These are phyloP conservation scores for Erysimum pusillum DNA, from an alignment of 441 rosid species.

Conservation along the genomic window DNA sequence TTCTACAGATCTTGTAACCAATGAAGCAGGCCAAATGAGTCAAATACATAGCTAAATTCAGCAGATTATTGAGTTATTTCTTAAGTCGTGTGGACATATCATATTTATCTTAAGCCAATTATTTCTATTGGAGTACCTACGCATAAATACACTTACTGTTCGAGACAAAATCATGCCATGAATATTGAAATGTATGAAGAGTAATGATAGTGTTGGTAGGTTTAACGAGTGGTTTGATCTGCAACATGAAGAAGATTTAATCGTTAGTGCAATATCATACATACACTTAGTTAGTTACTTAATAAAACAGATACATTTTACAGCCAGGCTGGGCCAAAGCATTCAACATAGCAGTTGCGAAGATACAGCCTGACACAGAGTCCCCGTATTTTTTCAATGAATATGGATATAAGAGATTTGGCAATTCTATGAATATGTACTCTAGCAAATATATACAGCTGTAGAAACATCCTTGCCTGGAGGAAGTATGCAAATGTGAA, in stretches of 20 bases:
- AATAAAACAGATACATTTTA: slow-evolving; percentile 2
- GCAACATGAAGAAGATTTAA: slow-evolving; percentile 48
- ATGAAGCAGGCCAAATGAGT: slow-evolving; percentile 21
- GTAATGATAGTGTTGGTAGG: slow-evolving; percentile 72
- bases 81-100: not conserved
- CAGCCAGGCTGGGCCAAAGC: not conserved
- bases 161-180: slow-evolving; percentile 98
- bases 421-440: slow-evolving; percentile 24
- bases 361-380: slow-evolving; percentile 2
- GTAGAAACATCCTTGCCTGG: slow-evolving; percentile 69
- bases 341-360: slow-evolving; percentile 15
- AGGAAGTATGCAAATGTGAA: slow-evolving; percentile 97
- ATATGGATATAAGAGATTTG: slow-evolving; percentile 2
- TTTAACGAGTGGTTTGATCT: slow-evolving; percentile 91
- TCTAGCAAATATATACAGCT: slow-evolving; percentile 32
- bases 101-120: not conserved
- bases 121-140: slow-evolving; percentile 11
- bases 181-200: slow-evolving; percentile 62
- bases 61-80: slow-evolving; percentile 22
- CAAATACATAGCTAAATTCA: slow-evolving; percentile 7
- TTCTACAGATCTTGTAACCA: slow-evolving; percentile 31
- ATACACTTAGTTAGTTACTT: not conserved
- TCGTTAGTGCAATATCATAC: slow-evolving; percentile 24
- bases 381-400: slow-evolving; percentile 14
- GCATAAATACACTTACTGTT: slow-evolving; percentile 65